phyloP scores from a whole-genome alignment of 352 stramenopile species.

The Phytopythium boreale region DNA sequence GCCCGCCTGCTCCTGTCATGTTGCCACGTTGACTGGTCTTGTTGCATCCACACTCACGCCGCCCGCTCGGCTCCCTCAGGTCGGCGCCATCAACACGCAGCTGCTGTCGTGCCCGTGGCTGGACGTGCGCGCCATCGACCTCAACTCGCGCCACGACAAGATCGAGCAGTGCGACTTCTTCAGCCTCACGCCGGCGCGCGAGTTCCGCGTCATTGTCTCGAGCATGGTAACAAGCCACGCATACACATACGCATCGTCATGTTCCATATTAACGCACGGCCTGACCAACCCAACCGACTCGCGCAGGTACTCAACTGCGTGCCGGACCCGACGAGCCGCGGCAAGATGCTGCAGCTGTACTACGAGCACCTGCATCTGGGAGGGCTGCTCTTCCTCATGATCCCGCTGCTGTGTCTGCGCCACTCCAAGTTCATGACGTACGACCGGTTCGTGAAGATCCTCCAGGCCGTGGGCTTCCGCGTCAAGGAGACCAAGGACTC shows the following conservation, averaged over 20 bases:
- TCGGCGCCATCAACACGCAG: conserved; percentile 97
- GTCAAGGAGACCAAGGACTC: conserved; percentile 75
- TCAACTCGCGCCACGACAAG: conserved; percentile 88
- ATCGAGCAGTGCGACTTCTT: conserved; percentile 94
- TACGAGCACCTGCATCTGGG: conserved; percentile 49
- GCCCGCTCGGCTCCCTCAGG: conserved; percentile 28
- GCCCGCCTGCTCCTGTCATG: conserved; percentile 6
- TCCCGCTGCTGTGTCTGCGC: conserved; percentile 69
- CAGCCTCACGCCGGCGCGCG: conserved; percentile 49
- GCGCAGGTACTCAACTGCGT: conserved; percentile 93
- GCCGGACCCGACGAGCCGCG: conserved; percentile 82
- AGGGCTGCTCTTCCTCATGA: conserved; percentile 71
- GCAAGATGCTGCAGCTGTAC: conserved; percentile 68
- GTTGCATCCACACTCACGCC: conserved; percentile 19
- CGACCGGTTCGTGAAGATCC: conserved; percentile 56
- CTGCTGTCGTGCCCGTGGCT: conserved; percentile 93
- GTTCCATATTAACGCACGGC: not conserved
- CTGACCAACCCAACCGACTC: too few relatives aligned
- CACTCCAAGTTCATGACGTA: conserved; percentile 81
- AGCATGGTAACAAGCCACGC: conserved; percentile 66
- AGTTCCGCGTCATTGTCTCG: conserved; percentile 92
- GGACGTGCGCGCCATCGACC: conserved; percentile 93
- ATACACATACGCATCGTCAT: not conserved
- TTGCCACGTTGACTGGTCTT: too few relatives aligned
- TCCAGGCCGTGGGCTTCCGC: conserved; percentile 65